phyloP scores from a whole-genome alignment of 495 filamentous ascomycete species.

The Penicillium longicatenatum region DNA sequence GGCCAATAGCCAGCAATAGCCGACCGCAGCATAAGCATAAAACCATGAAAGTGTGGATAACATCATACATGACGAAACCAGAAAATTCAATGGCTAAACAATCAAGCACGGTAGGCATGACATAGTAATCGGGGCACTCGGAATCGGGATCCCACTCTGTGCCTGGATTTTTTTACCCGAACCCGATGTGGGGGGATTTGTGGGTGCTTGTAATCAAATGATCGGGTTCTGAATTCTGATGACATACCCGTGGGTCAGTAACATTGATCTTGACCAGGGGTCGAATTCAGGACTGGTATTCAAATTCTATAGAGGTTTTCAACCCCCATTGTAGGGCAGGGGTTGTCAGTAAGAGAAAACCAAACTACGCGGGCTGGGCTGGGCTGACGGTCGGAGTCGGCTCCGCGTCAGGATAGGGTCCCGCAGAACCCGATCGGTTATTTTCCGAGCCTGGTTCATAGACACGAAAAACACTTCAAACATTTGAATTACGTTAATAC shows the following conservation, averaged over 20 bases:
- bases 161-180: constrained; percentile 14
- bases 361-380: background rate
- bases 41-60: background rate
- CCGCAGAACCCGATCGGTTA: constrained; percentile 4
- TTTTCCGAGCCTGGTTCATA: background rate
- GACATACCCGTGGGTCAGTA: background rate
- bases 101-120: constrained; percentile 5
- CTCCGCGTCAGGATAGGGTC: constrained; percentile 8
- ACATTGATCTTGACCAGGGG: background rate
- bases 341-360: background rate
- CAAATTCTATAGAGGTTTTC: background rate
- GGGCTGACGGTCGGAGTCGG: constrained; percentile 3
- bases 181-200: constrained; percentile 18
- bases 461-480: background rate
- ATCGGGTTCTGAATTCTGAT: constrained; percentile 1
- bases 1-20: background rate
- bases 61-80: background rate
- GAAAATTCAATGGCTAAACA: background rate
- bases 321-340: too few species aligned
- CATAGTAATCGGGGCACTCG: constrained; percentile 5
- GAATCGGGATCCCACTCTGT: constrained; percentile 15
- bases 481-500: background rate
- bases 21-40: background rate
- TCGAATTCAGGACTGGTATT: background rate
- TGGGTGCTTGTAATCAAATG: background rate